These are phyloP conservation scores for Cryoendolithus antarcticus DNA, from an alignment of 2,329 filamentous ascomycete species.

Conservation along the genomic window DNA sequence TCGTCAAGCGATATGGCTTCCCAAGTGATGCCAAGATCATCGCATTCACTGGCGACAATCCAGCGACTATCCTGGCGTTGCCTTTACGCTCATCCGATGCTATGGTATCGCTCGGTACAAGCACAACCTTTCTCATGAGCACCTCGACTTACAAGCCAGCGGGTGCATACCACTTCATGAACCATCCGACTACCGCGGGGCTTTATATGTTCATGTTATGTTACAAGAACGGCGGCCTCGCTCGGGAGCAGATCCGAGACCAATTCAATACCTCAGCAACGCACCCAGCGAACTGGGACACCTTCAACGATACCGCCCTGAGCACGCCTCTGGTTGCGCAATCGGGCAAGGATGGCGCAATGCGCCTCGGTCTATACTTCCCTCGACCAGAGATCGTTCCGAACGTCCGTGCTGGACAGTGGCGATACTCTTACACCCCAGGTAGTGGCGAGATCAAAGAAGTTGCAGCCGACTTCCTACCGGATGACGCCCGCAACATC, in stretches of 20 bases:
- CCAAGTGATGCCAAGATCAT: slow-evolving; percentile 59
- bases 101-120: slow-evolving; percentile 89
- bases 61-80: slow-evolving; percentile 81
- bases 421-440: slow-evolving; percentile 58
- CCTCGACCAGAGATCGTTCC: slow-evolving; percentile 91
- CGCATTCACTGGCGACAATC: slow-evolving; percentile 92
- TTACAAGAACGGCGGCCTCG: slow-evolving; percentile 95
- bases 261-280: slow-evolving; percentile 48
- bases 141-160: slow-evolving; percentile 85
- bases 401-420: slow-evolving; percentile 73
- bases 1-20: slow-evolving; percentile 68
- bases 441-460: slow-evolving; percentile 33
- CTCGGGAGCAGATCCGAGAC: slow-evolving; percentile 81
- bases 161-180: slow-evolving; percentile 92
- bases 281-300: slow-evolving; percentile 48
- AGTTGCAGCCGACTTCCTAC: slow-evolving; percentile 32
- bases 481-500: slow-evolving; percentile 67
- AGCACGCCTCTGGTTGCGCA: slow-evolving; percentile 58
- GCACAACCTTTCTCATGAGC: slow-evolving; percentile 94
- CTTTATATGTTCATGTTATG: slow-evolving; percentile 99
- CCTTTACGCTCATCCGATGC: slow-evolving; percentile 80
- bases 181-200: slow-evolving; percentile 79
- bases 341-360: slow-evolving; percentile 36
- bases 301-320: slow-evolving; percentile 64
- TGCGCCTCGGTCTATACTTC: slow-evolving; percentile 89